Conservation (phyloP, 257 asterid genomes). For the Solanum tarapatanum region DNA sequence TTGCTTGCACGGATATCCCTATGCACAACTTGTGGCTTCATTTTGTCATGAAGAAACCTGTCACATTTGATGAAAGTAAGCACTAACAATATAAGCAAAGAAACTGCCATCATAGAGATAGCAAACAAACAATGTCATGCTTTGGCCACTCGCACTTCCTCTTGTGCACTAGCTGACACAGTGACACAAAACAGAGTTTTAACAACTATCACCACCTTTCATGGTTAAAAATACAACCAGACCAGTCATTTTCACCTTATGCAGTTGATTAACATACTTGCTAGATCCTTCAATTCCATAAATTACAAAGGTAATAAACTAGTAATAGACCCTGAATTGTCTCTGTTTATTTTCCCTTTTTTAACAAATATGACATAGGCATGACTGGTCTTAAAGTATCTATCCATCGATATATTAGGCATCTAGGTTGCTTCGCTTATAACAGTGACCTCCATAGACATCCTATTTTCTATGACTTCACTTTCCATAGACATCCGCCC, state of each 20-base stretch:
- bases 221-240: not conserved
- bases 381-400: not conserved
- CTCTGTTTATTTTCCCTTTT: not conserved
- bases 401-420: not conserved
- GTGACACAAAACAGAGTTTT: not conserved
- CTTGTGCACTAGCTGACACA: not conserved
- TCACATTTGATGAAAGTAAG: not conserved
- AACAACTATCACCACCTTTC: not conserved
- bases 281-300: not conserved
- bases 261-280: not conserved
- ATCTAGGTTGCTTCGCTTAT: not conserved
- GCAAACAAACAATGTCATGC: not conserved
- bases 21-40: conserved; percentile 98
- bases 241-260: not conserved
- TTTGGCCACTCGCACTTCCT: not conserved
- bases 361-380: not conserved
- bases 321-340: not conserved
- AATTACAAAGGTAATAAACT: not conserved
- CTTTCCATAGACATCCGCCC: not conserved
- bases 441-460: not conserved
- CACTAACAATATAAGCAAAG: not conserved
- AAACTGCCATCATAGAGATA: not conserved
- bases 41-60: conserved; percentile 96
- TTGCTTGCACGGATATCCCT: conserved; percentile 89
- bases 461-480: not conserved